Base-by-base conservation (phyloP, 768 basidiomycete genomes). In the Paxillus involutus region DNA sequence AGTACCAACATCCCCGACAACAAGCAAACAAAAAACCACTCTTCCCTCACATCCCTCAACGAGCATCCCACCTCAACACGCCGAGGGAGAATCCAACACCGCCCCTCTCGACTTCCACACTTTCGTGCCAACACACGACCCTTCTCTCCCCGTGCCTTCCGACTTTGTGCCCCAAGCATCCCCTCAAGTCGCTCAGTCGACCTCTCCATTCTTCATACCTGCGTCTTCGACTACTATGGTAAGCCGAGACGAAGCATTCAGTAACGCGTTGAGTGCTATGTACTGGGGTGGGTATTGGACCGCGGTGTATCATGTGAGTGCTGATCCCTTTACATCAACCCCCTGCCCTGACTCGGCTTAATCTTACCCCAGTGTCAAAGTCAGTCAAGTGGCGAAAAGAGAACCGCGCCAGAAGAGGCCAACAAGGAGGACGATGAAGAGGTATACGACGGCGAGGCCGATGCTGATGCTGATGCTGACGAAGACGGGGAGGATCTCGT, bases 261-360 rank as follows among this genome's bases (percentile, higher is more conserved):
- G 78, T 24, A 83, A 84, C 45, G 91, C 89, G 5, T 59, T 91
- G 63, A 80, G 77, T 30, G 89, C 91, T 16, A 91, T 88, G 84
- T 93, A 92, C 67, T 92, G 91, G 90, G 77, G 79, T 21, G 91
- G 90, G 17, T 93, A 92, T 67, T 93, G 90, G 89, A 90, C 89
- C 3, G 89, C 89, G 1, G 79, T 91, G 44, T 92, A 91, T 63
- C 86, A 92, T 66, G 90, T 89, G 61, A 46, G 83, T 75, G 9
- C n/a, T 11, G 16, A 1, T 16, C 17, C 12, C 1, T 17, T 33
- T 50, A 9, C 5, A 14, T 53, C 40, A 9, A 4, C 42, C 44
- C 13, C 12, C 29, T 16, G 21, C 39, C 32, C 17, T 47, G 26
- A 44, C 40, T n/a, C 44, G 29, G 47, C 42, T 59, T 24, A 47